These are phyloP conservation scores for Parmelia sp. DNA, from an alignment of 495 filamentous ascomycete genomes.

Conservation along the genomic window DNA sequence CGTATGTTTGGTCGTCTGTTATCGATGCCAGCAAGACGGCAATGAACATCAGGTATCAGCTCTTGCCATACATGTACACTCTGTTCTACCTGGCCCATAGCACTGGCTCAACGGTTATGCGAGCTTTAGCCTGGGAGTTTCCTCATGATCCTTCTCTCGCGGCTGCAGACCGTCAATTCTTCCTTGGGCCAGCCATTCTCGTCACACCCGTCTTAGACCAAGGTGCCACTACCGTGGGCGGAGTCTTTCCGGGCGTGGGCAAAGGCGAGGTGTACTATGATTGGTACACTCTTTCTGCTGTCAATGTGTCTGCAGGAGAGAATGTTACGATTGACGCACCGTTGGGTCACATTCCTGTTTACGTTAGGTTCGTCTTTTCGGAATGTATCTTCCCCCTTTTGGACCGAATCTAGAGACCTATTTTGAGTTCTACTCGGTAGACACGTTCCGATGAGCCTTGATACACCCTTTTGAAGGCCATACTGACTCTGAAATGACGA, in stretches of 20 bases:
- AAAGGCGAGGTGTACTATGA: conserved; percentile 70
- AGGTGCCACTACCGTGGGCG: conserved; percentile 58
- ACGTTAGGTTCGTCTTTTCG: no score
- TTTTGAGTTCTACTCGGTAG: no score
- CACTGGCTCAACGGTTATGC: conserved; percentile 68
- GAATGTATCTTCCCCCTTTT: no score
- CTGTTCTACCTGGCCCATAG: conserved; percentile 64
- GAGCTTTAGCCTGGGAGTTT: conserved; percentile 79
- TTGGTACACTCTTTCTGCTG: conserved; percentile 61
- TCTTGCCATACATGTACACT: conserved; percentile 81
- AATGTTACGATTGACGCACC: conserved; percentile 72
- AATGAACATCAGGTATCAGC: conserved; percentile 66
- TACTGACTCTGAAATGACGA: no score
- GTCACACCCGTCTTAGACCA: conserved; percentile 67
- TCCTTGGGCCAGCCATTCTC: conserved; percentile 65
- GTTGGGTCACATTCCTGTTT: conserved; percentile 73
- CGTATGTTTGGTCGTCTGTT: conserved; percentile 67
- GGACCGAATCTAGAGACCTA: no score
- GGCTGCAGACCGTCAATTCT: conserved; percentile 64
- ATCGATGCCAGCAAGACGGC: conserved; percentile 58
- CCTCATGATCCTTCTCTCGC: conserved; percentile 67
- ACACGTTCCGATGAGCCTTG: no score
- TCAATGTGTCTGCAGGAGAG: conserved; percentile 49
- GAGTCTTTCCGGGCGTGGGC: conserved; percentile 68
- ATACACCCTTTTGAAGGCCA: no score